phyloP scores from a whole-genome alignment of 306 rosid genomes.

The Ormosia emarginata region DNA sequence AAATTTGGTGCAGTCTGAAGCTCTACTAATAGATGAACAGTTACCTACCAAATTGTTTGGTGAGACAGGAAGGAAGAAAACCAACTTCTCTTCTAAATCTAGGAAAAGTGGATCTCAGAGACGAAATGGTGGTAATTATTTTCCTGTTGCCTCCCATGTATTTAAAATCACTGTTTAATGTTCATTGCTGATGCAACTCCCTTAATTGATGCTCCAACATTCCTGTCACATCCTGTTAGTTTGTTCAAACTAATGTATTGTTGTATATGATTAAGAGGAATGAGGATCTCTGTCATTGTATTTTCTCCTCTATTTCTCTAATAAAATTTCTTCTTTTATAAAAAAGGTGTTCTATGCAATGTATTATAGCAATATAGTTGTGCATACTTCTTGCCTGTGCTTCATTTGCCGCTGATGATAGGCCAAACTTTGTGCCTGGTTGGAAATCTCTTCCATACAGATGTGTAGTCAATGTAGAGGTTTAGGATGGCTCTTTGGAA shows the following conservation, averaged over 20 bases:
- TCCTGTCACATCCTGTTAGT: background rate
- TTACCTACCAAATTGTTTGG: conserved; percentile 32
- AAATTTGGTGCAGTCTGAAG: conserved; percentile 94
- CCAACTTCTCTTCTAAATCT: conserved; percentile 56
- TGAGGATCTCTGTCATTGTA: background rate
- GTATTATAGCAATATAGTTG: background rate
- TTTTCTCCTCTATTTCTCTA: background rate
- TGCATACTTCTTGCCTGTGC: background rate
- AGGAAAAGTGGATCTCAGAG: conserved; percentile 55
- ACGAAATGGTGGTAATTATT: conserved; percentile 48
- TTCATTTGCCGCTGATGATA: background rate
- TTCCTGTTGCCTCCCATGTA: background rate
- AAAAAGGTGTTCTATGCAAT: background rate
- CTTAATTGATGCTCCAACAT: background rate
- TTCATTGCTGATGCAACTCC: background rate
- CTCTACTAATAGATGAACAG: conserved; percentile 54
- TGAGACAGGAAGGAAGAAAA: conserved; percentile 52
- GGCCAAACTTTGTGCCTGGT: background rate
- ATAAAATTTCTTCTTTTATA: background rate
- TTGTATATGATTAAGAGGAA: conserved; percentile 17
- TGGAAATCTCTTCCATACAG: background rate
- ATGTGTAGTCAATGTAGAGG: background rate
- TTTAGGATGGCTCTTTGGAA: background rate
- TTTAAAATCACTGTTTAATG: conserved; percentile 9
- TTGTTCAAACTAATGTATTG: background rate